Percentiles rank a stretch among this genome's conserved stretches.
phyloP scores from a whole-genome alignment of 164 flowering plant species.

The Dillenia turbinata region DNA sequence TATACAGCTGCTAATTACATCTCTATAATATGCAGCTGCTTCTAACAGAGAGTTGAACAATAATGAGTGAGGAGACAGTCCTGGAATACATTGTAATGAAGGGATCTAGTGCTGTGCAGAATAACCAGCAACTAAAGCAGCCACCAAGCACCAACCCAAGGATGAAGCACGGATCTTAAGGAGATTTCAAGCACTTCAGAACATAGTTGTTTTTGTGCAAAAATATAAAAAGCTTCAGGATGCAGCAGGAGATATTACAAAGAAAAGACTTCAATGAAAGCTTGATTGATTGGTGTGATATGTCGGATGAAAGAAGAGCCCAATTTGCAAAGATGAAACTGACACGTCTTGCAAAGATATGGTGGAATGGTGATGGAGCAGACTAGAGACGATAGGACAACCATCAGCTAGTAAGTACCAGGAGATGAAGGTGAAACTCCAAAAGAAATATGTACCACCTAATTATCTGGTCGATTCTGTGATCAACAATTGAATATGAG shows the following conservation, averaged over 20 bases:
- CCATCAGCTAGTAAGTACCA: not conserved
- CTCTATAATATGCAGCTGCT: no score
- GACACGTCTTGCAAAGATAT: not conserved
- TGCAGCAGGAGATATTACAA: constrained; percentile 1
- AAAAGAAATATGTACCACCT: not conserved
- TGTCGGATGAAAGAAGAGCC: not conserved
- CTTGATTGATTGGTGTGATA: constrained; percentile 2
- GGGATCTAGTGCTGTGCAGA: no score
- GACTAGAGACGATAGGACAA: not conserved
- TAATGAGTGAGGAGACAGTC: no score
- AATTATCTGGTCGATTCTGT: not conserved
- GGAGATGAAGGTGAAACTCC: not conserved
- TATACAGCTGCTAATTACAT: no score
- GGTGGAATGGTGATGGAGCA: constrained; percentile 1
- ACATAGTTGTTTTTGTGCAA: not conserved
- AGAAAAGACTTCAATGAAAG: not conserved
- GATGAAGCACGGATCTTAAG: not conserved
- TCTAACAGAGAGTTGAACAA: no score
- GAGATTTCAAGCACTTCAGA: not conserved
- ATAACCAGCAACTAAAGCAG: not conserved
- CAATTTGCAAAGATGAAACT: constrained; percentile 4
- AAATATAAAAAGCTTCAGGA: not conserved
- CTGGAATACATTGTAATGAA: no score
- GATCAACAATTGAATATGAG: not conserved
- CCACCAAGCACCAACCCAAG: not conserved